These are phyloP conservation scores for Pythium aphanidermatum DNA, from an alignment of 352 stramenopile species.

Conservation along the genomic window DNA sequence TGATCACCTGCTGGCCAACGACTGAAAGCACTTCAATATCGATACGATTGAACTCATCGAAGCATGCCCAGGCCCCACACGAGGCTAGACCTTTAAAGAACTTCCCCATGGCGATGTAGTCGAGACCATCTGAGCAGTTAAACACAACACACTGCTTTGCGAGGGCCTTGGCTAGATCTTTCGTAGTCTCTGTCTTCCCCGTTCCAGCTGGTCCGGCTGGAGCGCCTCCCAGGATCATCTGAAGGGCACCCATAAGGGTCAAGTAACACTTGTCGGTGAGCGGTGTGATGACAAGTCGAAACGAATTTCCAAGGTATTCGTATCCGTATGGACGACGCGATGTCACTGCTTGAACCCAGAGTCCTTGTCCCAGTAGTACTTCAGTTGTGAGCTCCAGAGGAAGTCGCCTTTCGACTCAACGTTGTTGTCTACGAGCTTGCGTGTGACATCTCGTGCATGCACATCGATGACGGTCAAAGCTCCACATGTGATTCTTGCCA, in stretches of 20 bases:
- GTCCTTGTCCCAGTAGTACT: constrained; percentile 94
- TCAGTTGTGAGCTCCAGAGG: constrained; percentile 79
- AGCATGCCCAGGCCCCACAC: constrained; percentile 90
- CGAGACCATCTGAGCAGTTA: constrained; percentile 90
- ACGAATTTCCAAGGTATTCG: constrained; percentile 96
- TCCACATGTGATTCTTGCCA: constrained; percentile 84
- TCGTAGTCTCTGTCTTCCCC: constrained; percentile 95
- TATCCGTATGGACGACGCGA: constrained; percentile 91
- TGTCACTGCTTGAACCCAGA: constrained; percentile 88
- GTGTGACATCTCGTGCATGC: constrained; percentile 93
- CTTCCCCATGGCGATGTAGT: constrained; percentile 94
- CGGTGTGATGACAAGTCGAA: constrained; percentile 94
- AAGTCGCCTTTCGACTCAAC: constrained; percentile 87
- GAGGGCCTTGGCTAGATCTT: constrained; percentile 92
- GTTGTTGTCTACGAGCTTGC: constrained; percentile 86
- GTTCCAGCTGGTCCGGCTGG: constrained; percentile 91
- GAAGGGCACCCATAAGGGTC: constrained; percentile 93
- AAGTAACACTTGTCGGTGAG: constrained; percentile 96
- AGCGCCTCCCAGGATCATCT: constrained; percentile 94
- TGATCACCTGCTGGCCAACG: constrained; percentile 89
- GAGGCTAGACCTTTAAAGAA: constrained; percentile 93
- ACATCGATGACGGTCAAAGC: constrained; percentile 94
- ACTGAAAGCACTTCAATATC: constrained; percentile 87
- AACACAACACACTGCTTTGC: constrained; percentile 96
- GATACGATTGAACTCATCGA: constrained; percentile 90